phyloP scores from a whole-genome alignment of 106 monocot genomes.

The Dendrobium catenatum region DNA sequence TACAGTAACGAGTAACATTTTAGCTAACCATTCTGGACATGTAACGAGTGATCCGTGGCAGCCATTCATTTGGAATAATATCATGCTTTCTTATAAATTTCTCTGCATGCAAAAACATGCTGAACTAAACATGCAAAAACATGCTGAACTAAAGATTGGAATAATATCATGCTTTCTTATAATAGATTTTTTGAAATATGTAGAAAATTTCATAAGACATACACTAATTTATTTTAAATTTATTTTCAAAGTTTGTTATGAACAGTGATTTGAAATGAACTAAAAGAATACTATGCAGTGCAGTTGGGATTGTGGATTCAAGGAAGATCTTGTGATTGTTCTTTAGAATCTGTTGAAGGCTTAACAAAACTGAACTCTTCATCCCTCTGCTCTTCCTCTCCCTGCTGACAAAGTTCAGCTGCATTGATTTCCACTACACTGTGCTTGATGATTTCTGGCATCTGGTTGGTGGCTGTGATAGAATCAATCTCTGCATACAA shows the following conservation, averaged over 20 bases:
- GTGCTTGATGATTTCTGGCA: constrained; percentile 14
- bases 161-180: too few relatives aligned
- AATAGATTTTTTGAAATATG: too few relatives aligned
- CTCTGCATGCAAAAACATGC: too few relatives aligned
- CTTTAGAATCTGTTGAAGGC: neutral
- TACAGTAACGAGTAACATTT: too few relatives aligned
- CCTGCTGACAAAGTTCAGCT: neutral
- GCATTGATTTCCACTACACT: neutral
- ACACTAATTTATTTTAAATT: too few relatives aligned
- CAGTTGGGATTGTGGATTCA: neutral
- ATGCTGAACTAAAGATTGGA: too few relatives aligned
- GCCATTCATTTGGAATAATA: too few relatives aligned
- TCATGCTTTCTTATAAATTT: too few relatives aligned
- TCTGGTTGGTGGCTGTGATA: constrained; percentile 6
- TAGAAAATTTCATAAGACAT: too few relatives aligned
- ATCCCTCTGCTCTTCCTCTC: constrained; percentile 6
- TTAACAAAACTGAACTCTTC: constrained; percentile 17
- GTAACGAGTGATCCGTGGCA: too few relatives aligned
- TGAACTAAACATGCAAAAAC: too few relatives aligned
- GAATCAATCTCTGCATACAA: neutral
- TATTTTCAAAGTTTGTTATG: neutral
- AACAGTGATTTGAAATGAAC: neutral
- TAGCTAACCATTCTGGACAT: too few relatives aligned
- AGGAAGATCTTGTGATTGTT: neutral
- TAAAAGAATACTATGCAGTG: neutral